A percentile compares a stretch with the other conserved stretches of the same genome.
Evolutionary conservation across 2,329 filamentous ascomycete genomes (phyloP).

Genomic region (Paracoccidioides lutzii): DNA sequence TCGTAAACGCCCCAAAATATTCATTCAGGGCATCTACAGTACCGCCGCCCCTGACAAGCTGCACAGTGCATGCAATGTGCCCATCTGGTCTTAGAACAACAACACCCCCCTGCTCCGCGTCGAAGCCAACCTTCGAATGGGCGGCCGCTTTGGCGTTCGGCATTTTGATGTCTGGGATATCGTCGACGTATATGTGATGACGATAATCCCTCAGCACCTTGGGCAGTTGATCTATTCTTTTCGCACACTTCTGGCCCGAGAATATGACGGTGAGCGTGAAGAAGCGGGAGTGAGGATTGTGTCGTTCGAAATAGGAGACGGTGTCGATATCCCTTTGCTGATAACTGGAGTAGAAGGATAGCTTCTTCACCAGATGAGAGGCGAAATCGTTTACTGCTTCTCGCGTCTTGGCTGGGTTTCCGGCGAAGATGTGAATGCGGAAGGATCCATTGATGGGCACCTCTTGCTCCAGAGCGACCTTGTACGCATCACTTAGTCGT

Average conservation of each 20-base stretch:
- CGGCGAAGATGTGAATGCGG: constrained; percentile 76
- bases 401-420: constrained; percentile 46
- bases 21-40: constrained; percentile 71
- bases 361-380: constrained; percentile 47
- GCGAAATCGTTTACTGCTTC: constrained; percentile 59
- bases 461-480: constrained; percentile 81
- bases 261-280: constrained; percentile 70
- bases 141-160: constrained; percentile 59
- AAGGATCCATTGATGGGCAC: constrained; percentile 80
- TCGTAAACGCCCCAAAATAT: constrained; percentile 65
- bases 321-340: constrained; percentile 45
- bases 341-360: constrained; percentile 61
- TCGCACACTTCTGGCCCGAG: constrained; percentile 50
- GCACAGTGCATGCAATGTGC: constrained; percentile 66
- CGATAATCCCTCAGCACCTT: constrained; percentile 59
- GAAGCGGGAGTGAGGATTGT: constrained; percentile 75
- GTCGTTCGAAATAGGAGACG: constrained; percentile 62
- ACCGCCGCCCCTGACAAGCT: constrained; percentile 59
- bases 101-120: constrained; percentile 59
- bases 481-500: constrained; percentile 75
- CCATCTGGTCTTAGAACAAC: constrained; percentile 79
- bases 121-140: constrained; percentile 76
- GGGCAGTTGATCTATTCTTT: constrained; percentile 65
- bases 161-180: constrained; percentile 59
- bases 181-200: constrained; percentile 77